phyloP scores from a whole-genome alignment of 768 basidiomycete species.

The Paxillus ammoniavirescens region DNA sequence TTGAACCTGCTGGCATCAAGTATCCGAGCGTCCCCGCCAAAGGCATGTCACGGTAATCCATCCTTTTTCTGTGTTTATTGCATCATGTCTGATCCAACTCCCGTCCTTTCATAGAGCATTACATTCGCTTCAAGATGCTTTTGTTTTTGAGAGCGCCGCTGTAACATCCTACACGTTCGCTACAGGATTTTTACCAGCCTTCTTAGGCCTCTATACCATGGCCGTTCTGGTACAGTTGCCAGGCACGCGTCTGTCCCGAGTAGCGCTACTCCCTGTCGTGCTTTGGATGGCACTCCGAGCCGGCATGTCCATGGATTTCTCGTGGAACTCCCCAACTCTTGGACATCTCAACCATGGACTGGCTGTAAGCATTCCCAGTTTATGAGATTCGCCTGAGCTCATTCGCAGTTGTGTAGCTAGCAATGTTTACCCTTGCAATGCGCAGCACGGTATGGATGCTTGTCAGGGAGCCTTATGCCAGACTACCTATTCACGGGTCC shows the following conservation, averaged over 20 bases:
- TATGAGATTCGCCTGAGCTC: not conserved
- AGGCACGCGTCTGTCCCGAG: constrained; percentile 40
- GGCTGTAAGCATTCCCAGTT: constrained; percentile 11
- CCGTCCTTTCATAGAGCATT: constrained; percentile 3
- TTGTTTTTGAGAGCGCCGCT: constrained; percentile 14
- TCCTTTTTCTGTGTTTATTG: not conserved
- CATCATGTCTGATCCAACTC: not conserved
- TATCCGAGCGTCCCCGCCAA: constrained; percentile 11
- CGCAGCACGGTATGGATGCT: constrained; percentile 25
- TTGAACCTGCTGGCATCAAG: too few species aligned
- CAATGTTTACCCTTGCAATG: constrained; percentile 24
- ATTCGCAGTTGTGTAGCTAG: constrained; percentile 11
- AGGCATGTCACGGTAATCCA: constrained; percentile 2
- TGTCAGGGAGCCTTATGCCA: constrained; percentile 8
- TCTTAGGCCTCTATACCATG: constrained; percentile 47
- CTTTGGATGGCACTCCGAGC: constrained; percentile 44
- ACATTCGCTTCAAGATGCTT: constrained; percentile 8
- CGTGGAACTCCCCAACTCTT: constrained; percentile 10
- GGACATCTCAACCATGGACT: constrained; percentile 22
- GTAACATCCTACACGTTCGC: constrained; percentile 29
- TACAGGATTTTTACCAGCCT: constrained; percentile 40
- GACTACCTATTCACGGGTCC: constrained; percentile 7
- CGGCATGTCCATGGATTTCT: constrained; percentile 26
- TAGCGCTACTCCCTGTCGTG: constrained; percentile 49
- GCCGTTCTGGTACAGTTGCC: constrained; percentile 53